Percentiles rank a stretch among this genome's conserved stretches.
Evolutionary conservation across 495 filamentous ascomycete genomes (phyloP).

Genomic region (Penicillium bovifimosum): DNA sequence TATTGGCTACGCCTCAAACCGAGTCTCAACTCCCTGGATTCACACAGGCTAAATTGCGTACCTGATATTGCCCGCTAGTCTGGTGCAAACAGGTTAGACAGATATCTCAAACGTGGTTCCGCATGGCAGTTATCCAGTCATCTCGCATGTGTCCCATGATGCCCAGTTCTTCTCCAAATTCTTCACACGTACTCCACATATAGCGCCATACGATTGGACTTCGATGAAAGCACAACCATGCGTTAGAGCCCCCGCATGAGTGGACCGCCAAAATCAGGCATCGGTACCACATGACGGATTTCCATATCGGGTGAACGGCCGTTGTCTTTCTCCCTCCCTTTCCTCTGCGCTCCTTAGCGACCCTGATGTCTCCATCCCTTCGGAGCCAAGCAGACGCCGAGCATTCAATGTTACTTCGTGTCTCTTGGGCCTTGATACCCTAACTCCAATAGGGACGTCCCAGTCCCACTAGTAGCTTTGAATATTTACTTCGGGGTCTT

Average conservation of each 20-base stretch:
- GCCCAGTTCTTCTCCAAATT: neutral
- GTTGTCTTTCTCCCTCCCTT: neutral
- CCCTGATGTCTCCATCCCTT: neutral
- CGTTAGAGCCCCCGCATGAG: neutral
- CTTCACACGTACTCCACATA: neutral
- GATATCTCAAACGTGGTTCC: neutral
- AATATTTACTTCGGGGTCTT: no score
- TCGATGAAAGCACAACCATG: neutral
- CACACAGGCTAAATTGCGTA: neutral
- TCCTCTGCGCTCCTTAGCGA: neutral
- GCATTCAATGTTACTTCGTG: neutral
- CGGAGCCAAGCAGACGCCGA: slow-evolving; percentile 2
- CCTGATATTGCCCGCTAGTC: no score
- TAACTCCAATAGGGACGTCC: neutral
- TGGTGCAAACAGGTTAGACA: neutral
- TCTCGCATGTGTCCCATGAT: neutral
- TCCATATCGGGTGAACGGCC: slow-evolving; percentile 4
- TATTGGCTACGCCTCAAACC: neutral
- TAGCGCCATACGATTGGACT: neutral
- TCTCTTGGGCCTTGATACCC: neutral
- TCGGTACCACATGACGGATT: slow-evolving; percentile 2
- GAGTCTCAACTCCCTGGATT: neutral
- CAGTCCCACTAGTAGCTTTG: neutral
- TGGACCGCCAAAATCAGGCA: neutral
- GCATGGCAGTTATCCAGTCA: neutral